Evolutionary conservation across 2,329 filamentous ascomycete genomes (phyloP).

Genomic region (Xylaria sp.): DNA sequence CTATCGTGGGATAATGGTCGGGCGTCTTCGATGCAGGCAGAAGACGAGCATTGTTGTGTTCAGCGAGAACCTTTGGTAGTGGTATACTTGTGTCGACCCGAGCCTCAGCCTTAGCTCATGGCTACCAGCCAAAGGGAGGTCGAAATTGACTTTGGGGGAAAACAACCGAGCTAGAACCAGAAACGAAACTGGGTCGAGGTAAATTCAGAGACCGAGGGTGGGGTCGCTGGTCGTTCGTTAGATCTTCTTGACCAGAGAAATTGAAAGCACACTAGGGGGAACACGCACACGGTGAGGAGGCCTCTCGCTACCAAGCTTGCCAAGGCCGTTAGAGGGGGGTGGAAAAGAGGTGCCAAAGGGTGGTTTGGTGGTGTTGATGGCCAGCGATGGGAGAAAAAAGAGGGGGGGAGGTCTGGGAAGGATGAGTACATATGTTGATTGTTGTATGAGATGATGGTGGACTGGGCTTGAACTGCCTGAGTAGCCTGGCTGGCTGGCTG

Average conservation of each 20-base stretch:
- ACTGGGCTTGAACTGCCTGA: background rate
- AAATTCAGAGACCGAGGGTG: background rate
- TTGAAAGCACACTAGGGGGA: slow-evolving; percentile 8
- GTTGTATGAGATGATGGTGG: background rate
- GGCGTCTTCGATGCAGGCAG: slow-evolving; percentile 34
- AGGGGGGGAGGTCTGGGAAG: background rate
- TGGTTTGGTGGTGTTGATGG: background rate
- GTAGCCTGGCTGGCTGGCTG: background rate
- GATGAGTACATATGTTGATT: background rate
- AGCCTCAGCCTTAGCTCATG: slow-evolving; percentile 23
- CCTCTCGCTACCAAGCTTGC: slow-evolving; percentile 20
- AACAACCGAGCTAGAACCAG: background rate
- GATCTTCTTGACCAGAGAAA: slow-evolving; percentile 5
- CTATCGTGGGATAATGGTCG: slow-evolving; percentile 39
- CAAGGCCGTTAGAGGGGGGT: slow-evolving; percentile 21
- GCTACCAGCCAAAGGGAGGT: slow-evolving; percentile 15
- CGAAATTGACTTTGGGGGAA: slow-evolving; percentile 9
- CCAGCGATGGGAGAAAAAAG: background rate
- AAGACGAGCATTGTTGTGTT: slow-evolving; percentile 32
- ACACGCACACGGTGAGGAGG: slow-evolving; percentile 19
- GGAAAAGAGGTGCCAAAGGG: slow-evolving; percentile 11
- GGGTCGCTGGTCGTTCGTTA: background rate
- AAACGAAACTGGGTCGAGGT: slow-evolving; percentile 4
- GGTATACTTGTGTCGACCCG: slow-evolving; percentile 12
- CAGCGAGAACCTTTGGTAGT: slow-evolving; percentile 13